phyloP scores from a whole-genome alignment of 1,284 basidiomycete species.

The Mycena citricolor region DNA sequence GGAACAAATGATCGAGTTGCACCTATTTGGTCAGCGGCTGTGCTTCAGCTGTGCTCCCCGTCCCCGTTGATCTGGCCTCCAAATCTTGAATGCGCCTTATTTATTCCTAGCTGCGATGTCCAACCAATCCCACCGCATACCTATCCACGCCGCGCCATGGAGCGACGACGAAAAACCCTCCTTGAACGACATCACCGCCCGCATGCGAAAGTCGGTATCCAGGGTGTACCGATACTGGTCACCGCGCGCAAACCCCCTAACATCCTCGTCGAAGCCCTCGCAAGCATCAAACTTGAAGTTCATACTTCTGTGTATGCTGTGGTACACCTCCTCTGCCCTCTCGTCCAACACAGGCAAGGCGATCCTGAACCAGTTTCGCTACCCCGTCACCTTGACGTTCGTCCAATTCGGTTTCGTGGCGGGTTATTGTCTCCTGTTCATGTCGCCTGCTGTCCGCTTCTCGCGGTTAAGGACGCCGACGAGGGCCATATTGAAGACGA shows the following conservation, averaged over 20 bases:
- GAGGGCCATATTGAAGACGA: constrained; percentile 70
- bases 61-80: no score
- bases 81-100: no score
- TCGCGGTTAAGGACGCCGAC: constrained; percentile 71
- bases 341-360: constrained; percentile 90
- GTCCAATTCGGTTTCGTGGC: constrained; percentile 97
- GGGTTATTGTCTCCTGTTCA: constrained; percentile 79
- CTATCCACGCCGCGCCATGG: constrained; percentile 23
- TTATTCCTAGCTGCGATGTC: no score
- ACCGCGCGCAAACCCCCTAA: constrained; percentile 17
- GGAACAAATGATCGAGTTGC: no score
- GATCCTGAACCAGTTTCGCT: constrained; percentile 83
- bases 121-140: no score
- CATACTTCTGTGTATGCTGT: constrained; percentile 69
- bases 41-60: no score
- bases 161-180: constrained; percentile 22
- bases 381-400: constrained; percentile 93
- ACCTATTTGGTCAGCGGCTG: no score
- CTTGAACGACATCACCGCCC: constrained; percentile 20
- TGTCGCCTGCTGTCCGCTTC: constrained; percentile 70
- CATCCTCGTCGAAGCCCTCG: constrained; percentile 8
- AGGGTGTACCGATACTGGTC: constrained; percentile 15
- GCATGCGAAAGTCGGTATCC: constrained; percentile 13
- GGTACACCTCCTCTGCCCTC: constrained; percentile 84
- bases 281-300: constrained; percentile 45